A percentile compares a stretch with the other conserved stretches of the same genome.
Evolutionary conservation across 2,329 filamentous ascomycete species (phyloP).

Genomic region (Fusarium humuli): DNA sequence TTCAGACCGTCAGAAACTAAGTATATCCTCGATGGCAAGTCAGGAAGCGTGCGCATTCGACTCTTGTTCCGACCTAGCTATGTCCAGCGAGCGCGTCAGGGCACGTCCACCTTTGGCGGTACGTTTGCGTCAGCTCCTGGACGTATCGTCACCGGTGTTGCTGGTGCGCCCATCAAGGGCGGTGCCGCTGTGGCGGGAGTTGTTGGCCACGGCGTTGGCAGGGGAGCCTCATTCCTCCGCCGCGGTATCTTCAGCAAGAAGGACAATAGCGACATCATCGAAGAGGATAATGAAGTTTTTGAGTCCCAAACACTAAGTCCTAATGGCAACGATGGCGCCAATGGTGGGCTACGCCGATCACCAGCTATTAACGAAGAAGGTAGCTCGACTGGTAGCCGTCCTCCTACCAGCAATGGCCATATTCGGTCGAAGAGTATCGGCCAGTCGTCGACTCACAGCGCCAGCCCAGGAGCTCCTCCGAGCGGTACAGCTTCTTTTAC

Average conservation of each 20-base stretch:
- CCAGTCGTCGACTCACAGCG: constrained; percentile 75
- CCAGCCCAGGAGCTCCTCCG: constrained; percentile 69
- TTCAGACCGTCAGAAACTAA: constrained; percentile 83
- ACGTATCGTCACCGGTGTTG: constrained; percentile 84
- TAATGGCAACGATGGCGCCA: constrained; percentile 52
- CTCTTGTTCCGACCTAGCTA: constrained; percentile 95
- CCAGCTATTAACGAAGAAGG: constrained; percentile 53
- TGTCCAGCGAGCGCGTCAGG: constrained; percentile 85
- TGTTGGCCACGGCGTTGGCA: constrained; percentile 83
- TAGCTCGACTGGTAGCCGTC: constrained; percentile 37
- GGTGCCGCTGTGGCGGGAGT: constrained; percentile 79
- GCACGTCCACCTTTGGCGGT: constrained; percentile 91
- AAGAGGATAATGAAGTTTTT: constrained; percentile 56
- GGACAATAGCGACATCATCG: constrained; percentile 69
- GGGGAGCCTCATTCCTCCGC: constrained; percentile 90
- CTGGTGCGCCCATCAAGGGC: constrained; percentile 93
- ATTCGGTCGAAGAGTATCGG: constrained; percentile 68
- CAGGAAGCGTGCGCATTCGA: constrained; percentile 82
- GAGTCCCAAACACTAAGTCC: constrained; percentile 54
- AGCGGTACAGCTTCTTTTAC: constrained; percentile 83
- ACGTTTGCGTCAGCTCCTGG: constrained; percentile 87
- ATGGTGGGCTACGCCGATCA: constrained; percentile 57
- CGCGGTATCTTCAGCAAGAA: constrained; percentile 83
- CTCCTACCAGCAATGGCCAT: constrained; percentile 55
- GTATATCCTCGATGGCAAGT: constrained; percentile 87